These are phyloP conservation scores for Beauveria bassiana DNA, from an alignment of 2,329 filamentous ascomycete genomes.

Conservation along the genomic window DNA sequence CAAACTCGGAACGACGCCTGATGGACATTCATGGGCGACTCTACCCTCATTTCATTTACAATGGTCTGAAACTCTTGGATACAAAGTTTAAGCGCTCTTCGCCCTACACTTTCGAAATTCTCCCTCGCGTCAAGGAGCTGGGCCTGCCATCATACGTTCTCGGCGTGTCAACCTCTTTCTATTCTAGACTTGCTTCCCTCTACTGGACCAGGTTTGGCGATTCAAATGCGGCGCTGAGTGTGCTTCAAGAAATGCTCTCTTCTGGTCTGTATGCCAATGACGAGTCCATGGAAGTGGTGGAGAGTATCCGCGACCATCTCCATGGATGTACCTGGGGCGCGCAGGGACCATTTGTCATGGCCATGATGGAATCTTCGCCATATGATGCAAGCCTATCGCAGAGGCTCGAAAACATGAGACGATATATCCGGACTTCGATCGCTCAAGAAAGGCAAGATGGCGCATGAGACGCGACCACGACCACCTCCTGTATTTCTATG, in stretches of 20 bases:
- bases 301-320: conserved; percentile 24
- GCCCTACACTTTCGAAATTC: conserved; percentile 48
- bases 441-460: neutral
- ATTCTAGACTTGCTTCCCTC: conserved; percentile 56
- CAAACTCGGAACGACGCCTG: conserved; percentile 25
- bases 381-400: conserved; percentile 23
- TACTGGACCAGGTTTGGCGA: conserved; percentile 56
- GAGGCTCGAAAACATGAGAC: conserved; percentile 21
- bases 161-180: conserved; percentile 61
- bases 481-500: neutral
- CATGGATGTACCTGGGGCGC: conserved; percentile 28
- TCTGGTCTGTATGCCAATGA: conserved; percentile 52
- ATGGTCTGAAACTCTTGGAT: conserved; percentile 50
- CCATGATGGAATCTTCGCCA: conserved; percentile 28
- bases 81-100: conserved; percentile 51
- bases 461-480: neutral
- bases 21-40: conserved; percentile 55
- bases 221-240: conserved; percentile 41
- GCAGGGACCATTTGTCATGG: conserved; percentile 31
- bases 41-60: conserved; percentile 54
- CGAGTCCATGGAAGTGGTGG: conserved; percentile 21
- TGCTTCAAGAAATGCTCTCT: conserved; percentile 59
- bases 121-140: conserved; percentile 60
- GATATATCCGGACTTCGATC: conserved; percentile 10
- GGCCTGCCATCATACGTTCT: conserved; percentile 65